These are phyloP conservation scores for Malus domestica DNA, from an alignment of 306 rosid genomes.

Conservation along the genomic window ASM211411v1 NC_041789.1:29514001-29514500, in stretches of 20 bases:
- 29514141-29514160: no score
- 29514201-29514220: constrained; percentile 50
- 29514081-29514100: no score
- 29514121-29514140: no score
- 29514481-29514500: constrained; percentile 76
- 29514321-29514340: constrained; percentile 76
- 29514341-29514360: constrained; percentile 85
- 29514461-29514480: constrained; percentile 76
- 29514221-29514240: constrained; percentile 88
- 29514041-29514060: no score
- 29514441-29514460: constrained; percentile 84
- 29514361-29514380: constrained; percentile 27
- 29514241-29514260: constrained; percentile 60
- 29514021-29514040: no score
- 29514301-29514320: constrained; percentile 81
- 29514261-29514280: constrained; percentile 33
- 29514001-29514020: no score
- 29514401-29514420: background rate
- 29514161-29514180: background rate
- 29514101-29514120: no score
- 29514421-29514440: constrained; percentile 39
- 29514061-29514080: no score
- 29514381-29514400: no score
- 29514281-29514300: constrained; percentile 52
- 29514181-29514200: no score